Conservation (phyloP, 148 eudicot genomes). For the Euryodendron excelsum region DNA sequence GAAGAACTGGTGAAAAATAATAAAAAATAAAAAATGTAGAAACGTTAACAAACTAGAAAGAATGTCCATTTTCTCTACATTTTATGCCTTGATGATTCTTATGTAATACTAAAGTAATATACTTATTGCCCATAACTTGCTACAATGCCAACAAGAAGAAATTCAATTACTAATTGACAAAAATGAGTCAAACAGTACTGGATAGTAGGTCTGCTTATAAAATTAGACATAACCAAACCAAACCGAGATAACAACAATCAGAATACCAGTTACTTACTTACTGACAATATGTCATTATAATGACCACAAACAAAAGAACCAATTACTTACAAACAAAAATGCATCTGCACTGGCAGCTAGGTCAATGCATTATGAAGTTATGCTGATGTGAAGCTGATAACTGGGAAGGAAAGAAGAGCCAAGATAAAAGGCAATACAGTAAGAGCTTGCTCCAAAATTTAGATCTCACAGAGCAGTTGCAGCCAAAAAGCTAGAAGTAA, state of each 20-base stretch:
- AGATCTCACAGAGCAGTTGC: neutral
- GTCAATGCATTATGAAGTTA: neutral
- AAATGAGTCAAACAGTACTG: neutral
- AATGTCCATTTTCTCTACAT: neutral
- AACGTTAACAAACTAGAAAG: neutral
- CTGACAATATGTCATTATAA: neutral
- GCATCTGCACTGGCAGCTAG: neutral
- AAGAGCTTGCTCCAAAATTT: neutral
- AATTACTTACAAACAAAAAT: neutral
- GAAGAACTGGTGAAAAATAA: neutral
- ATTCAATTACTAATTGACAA: too few relatives aligned
- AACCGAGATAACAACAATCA: conserved; percentile 1
- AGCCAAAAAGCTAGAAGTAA: neutral
- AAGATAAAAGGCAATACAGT: neutral
- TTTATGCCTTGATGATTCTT: neutral
- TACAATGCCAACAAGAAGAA: neutral
- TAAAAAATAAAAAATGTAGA: neutral
- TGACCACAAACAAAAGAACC: neutral
- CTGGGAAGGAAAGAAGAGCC: neutral
- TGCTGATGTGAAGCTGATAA: neutral
- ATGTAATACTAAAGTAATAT: neutral
- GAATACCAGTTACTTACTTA: neutral
- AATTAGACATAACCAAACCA: conserved; percentile 4
- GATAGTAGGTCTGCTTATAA: neutral
- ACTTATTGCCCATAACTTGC: neutral